phyloP scores from a whole-genome alignment of 2,329 filamentous ascomycete genomes.

The Clarireedia paspali region DNA sequence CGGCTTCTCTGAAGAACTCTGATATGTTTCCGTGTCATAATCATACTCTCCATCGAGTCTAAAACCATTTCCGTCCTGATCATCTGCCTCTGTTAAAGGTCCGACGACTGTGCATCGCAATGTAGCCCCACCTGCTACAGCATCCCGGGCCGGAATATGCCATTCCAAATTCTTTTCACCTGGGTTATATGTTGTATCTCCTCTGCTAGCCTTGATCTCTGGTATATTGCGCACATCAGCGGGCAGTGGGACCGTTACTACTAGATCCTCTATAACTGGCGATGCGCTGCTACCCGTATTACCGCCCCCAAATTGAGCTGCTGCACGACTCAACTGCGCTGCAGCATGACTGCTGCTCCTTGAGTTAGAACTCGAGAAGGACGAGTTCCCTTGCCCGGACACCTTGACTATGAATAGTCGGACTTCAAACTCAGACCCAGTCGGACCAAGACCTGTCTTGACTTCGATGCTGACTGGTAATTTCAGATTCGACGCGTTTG shows the following conservation, averaged over 20 bases:
- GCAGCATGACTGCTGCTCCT: constrained; percentile 31
- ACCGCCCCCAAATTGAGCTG: constrained; percentile 39
- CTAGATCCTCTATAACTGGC: constrained; percentile 65
- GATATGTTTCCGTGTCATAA: constrained; percentile 48
- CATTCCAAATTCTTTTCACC: constrained; percentile 71
- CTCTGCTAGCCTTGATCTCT: constrained; percentile 72
- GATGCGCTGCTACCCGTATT: constrained; percentile 35
- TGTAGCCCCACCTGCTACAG: constrained; percentile 61
- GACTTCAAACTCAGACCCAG: constrained; percentile 83
- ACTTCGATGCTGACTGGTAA: constrained; percentile 78
- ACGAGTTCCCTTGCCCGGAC: constrained; percentile 39
- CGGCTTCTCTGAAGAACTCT: constrained; percentile 31
- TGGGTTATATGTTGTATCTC: constrained; percentile 75
- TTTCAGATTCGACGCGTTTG: constrained; percentile 56
- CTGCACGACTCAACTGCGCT: constrained; percentile 32
- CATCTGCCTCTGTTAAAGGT: constrained; percentile 41
- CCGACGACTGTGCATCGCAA: constrained; percentile 78
- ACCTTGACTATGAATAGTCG: constrained; percentile 63
- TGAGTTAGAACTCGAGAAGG: constrained; percentile 32
- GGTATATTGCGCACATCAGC: constrained; percentile 71
- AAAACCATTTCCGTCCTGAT: constrained; percentile 33
- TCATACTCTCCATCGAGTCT: constrained; percentile 34
- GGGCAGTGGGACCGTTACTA: constrained; percentile 72
- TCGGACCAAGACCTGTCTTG: constrained; percentile 66
- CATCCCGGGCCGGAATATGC: constrained; percentile 72